Conservation (phyloP, 306 rosid species). For the Cicer judaicum region DNA sequence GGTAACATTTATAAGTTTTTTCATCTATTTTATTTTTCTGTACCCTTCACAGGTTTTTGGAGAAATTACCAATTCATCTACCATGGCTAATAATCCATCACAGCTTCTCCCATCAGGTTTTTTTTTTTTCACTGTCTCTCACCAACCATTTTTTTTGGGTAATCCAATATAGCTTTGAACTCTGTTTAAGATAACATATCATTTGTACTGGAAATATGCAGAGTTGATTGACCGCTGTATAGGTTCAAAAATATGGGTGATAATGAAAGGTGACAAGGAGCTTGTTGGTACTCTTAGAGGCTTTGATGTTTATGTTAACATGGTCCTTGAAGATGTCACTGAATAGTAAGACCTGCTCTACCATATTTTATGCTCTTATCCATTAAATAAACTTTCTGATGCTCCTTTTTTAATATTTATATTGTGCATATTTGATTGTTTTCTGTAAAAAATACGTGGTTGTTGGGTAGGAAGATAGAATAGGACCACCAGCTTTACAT, state of each 20-base stretch:
- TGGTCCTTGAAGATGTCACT: conserved; percentile 98
- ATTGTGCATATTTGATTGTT: conserved; percentile 24
- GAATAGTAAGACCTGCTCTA: conserved; percentile 70
- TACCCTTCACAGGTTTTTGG: conserved; percentile 35
- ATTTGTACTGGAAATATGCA: conserved; percentile 53
- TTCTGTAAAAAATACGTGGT: background rate
- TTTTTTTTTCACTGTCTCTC: background rate
- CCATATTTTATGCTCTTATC: background rate
- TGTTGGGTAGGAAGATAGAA: conserved; percentile 7
- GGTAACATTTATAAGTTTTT: background rate
- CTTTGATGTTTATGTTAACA: conserved; percentile 94
- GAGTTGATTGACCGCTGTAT: conserved; percentile 97
- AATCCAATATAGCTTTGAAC: conserved; percentile 10
- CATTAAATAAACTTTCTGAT: background rate
- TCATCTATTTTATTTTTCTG: conserved; percentile 11
- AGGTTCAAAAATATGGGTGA: conserved; percentile 97
- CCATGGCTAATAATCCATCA: conserved; percentile 91
- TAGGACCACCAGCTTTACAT: background rate
- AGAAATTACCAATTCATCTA: conserved; percentile 3
- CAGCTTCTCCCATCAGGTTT: conserved; percentile 93
- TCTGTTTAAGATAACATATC: conserved; percentile 11
- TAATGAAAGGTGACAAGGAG: conserved; percentile 99
- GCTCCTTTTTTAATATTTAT: background rate
- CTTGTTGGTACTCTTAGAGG: conserved; percentile 95
- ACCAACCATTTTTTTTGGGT: background rate